A percentile compares a stretch with the other conserved stretches of the same genome.
phyloP scores from a whole-genome alignment of 2,329 filamentous ascomycete species.

The Penicillium carneum region DNA sequence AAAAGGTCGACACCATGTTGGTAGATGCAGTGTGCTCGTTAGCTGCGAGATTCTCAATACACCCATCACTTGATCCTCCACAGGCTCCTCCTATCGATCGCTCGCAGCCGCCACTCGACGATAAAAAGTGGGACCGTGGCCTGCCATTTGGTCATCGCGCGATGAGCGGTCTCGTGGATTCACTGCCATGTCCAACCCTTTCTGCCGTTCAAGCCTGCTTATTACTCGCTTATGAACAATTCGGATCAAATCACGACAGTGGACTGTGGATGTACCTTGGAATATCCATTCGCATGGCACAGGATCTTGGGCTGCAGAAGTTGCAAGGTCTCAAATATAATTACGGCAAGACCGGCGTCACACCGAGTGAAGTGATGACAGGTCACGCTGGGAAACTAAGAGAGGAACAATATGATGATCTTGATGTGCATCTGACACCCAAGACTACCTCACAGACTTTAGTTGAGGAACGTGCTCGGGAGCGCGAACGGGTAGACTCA shows the following conservation, averaged over 20 bases:
- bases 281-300: slow-evolving; percentile 81
- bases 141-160: slow-evolving; percentile 80
- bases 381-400: slow-evolving; percentile 52
- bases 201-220: slow-evolving; percentile 84
- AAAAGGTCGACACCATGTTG: slow-evolving; percentile 80
- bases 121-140: slow-evolving; percentile 70
- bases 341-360: slow-evolving; percentile 62
- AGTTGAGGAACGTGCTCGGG: slow-evolving; percentile 68
- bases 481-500: slow-evolving; percentile 83
- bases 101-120: slow-evolving; percentile 41
- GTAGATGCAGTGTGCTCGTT: slow-evolving; percentile 86
- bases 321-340: slow-evolving; percentile 73
- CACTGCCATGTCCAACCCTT: slow-evolving; percentile 81
- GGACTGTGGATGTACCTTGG: slow-evolving; percentile 94
- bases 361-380: slow-evolving; percentile 62
- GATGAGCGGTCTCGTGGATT: slow-evolving; percentile 81
- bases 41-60: slow-evolving; percentile 77
- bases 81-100: slow-evolving; percentile 61
- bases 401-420: slow-evolving; percentile 54
- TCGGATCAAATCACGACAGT: slow-evolving; percentile 86
- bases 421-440: slow-evolving; percentile 44
- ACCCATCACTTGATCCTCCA: slow-evolving; percentile 59
- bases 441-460: slow-evolving; percentile 48
- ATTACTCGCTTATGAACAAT: slow-evolving; percentile 85
- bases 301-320: slow-evolving; percentile 82